Evolutionary conservation across 2,329 filamentous ascomycete genomes (phyloP), one percentile per base, ranked within the genome.

Genomic region (Exserohilum rostratum): DNA sequence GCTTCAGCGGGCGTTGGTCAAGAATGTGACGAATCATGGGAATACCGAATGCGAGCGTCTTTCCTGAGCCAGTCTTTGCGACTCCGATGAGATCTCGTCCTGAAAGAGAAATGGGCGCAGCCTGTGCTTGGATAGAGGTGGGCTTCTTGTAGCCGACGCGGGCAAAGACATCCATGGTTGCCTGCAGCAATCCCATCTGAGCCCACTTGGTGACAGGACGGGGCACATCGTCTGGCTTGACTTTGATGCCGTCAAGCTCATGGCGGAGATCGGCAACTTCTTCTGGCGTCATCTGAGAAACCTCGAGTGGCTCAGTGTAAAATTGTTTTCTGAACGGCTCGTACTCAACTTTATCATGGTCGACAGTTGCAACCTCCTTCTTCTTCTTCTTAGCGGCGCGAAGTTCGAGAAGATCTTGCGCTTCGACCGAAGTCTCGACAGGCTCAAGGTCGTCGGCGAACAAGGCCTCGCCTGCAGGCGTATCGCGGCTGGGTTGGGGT

Each of bases 11-110:
- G 45, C 87, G 83, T 72, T 99, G 95, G 69, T 98, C 95, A 76
- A 93, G 95, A 78, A 98, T 96, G 73, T 99, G 95, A 51, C 95
- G 87, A 74, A 99, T 97, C 91, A 98, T 97, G 33, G 95, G 95
- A 39, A 99, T 84, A 27, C 96, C 79, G 72, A 98, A 99, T 5
- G 95, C 95, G 67, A 98, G 87, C 0, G 95, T 99, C 79, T 99
- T 99, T 73, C 95, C 95, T 22, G 95, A 98, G 5, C 95, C 95
- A 22, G 95, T 99, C 79, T 98, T 98, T 15, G 95, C 95, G 48
- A 99, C 92, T 62, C 93, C 95, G 60, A 99, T 91, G 33, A 97
- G 90, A 79, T 99, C 95, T 64, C 92, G 87, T 9, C 95, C 95
- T 25, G 93, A 96, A 90, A 98, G 97, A 68, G 97, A 90, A 9